Evolutionary conservation across 2,329 filamentous ascomycete genomes (phyloP).

Genomic region (Tolypocladium tundrense): DNA sequence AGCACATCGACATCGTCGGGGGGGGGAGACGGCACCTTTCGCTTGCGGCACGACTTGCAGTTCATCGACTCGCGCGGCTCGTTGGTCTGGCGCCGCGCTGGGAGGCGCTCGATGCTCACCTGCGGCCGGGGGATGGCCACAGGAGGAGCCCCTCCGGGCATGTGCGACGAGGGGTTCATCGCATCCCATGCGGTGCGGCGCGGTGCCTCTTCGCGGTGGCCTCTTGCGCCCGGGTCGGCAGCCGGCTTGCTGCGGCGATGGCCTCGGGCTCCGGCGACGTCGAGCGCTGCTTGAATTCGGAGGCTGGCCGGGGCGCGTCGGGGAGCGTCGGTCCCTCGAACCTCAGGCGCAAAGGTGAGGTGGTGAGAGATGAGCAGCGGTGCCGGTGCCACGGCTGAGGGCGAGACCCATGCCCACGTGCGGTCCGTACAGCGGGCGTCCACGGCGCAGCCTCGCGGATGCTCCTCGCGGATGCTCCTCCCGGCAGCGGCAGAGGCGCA

Average conservation of each 20-base stretch:
- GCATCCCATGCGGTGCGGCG: background rate
- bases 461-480: background rate
- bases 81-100: slow-evolving; percentile 57
- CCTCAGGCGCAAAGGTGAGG: background rate
- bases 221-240: background rate
- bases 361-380: background rate
- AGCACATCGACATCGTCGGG: background rate
- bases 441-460: background rate
- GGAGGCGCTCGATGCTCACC: slow-evolving; percentile 71
- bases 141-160: slow-evolving; percentile 20
- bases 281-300: background rate
- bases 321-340: background rate
- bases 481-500: background rate
- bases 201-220: background rate
- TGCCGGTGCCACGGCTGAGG: background rate
- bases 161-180: slow-evolving; percentile 17
- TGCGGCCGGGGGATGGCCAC: slow-evolving; percentile 61
- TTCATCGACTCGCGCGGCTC: slow-evolving; percentile 89
- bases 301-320: background rate
- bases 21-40: slow-evolving; percentile 54
- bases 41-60: slow-evolving; percentile 86
- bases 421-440: background rate
- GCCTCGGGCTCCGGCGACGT: background rate
- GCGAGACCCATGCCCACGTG: background rate
- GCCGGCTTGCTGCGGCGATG: background rate